phyloP scores from a whole-genome alignment of 106 monocot species.

The Dioscorea dumetorum region DNA sequence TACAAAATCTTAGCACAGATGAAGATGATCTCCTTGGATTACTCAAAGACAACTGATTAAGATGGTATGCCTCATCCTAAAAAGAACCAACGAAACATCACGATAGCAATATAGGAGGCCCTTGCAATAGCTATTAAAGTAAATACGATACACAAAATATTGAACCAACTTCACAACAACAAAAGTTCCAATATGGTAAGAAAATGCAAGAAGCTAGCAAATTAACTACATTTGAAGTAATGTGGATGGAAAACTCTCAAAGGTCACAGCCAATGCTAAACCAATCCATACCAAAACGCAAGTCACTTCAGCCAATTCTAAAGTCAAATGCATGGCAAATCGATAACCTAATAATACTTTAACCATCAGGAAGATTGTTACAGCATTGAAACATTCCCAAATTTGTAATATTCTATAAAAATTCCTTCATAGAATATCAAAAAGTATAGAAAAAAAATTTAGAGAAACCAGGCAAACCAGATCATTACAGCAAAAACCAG shows the following conservation, averaged over 20 bases:
- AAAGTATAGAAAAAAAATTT: not conserved
- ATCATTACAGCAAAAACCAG: not conserved
- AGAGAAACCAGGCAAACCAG: no score
- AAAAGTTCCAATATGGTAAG: not conserved
- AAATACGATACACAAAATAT: not conserved
- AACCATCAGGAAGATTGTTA: no score
- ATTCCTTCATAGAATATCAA: not conserved
- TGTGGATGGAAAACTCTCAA: no score
- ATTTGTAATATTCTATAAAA: no score
- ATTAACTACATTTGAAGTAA: no score
- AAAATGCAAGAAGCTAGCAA: not conserved
- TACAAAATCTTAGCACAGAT: slow-evolving; percentile 9
- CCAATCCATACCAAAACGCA: no score
- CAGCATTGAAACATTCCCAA: no score
- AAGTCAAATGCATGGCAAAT: no score
- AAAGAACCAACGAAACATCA: not conserved
- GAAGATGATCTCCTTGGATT: slow-evolving; percentile 9
- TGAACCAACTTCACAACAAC: not conserved
- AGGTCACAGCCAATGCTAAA: no score
- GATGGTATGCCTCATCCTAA: not conserved
- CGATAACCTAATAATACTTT: no score
- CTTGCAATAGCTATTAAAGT: not conserved
- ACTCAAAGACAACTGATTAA: slow-evolving; percentile 8
- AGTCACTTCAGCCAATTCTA: no score
- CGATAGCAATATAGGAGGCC: not conserved